A percentile compares a stretch with the other conserved stretches of the same genome.
phyloP scores from a whole-genome alignment of 2,329 filamentous ascomycete species.

The Verticillium klebahnii region DNA sequence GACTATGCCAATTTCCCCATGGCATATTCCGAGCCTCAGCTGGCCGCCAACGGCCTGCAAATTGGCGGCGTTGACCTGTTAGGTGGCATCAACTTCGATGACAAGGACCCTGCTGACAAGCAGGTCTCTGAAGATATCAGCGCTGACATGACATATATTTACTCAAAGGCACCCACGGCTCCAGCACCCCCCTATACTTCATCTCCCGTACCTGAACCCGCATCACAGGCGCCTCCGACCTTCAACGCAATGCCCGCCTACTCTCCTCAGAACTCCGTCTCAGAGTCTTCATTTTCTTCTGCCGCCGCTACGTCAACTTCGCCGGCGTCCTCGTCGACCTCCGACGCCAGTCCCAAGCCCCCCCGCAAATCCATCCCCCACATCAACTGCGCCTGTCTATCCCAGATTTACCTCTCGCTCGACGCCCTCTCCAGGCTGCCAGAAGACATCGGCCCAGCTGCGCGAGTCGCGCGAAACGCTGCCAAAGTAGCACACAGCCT shows the following conservation, averaged over 20 bases:
- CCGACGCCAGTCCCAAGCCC: conserved; percentile 1
- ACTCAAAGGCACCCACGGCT: conserved; percentile 2
- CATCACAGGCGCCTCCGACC: not conserved
- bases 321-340: conserved; percentile 2
- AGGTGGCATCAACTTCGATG: conserved; percentile 26
- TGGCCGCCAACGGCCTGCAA: conserved; percentile 9
- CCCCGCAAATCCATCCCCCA: not conserved
- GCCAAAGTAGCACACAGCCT: conserved; percentile 45
- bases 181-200: not conserved
- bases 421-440: conserved; percentile 45
- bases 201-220: not conserved
- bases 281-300: not conserved
- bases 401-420: conserved; percentile 45
- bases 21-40: conserved; percentile 9
- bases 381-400: conserved; percentile 41
- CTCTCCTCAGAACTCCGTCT: not conserved
- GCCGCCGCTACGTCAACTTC: conserved; percentile 4
- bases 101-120: conserved; percentile 19
- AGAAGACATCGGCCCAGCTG: conserved; percentile 37
- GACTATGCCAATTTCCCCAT: conserved; percentile 1
- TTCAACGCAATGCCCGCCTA: not conserved
- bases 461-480: conserved; percentile 42
- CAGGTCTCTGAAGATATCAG: conserved; percentile 23
- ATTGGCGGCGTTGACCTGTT: conserved; percentile 23
- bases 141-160: conserved; percentile 5